Conservation (phyloP, 768 basidiomycete genomes). For the Arthromyces matolae region DNA sequence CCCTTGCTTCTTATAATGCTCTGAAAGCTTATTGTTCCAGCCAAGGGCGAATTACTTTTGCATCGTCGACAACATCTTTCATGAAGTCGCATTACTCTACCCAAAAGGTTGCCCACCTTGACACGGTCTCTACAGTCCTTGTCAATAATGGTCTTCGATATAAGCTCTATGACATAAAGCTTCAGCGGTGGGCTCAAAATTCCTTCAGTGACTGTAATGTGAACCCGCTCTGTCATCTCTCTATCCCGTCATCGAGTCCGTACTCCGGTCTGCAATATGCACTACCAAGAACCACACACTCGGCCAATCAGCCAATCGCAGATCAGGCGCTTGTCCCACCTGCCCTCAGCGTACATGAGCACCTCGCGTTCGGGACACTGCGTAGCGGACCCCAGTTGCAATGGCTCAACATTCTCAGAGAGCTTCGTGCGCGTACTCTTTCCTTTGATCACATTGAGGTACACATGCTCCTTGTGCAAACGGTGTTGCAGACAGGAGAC, state of each 20-base stretch:
- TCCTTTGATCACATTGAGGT: slow-evolving; percentile 38
- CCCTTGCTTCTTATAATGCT: slow-evolving; percentile 5
- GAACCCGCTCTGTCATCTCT: slow-evolving; percentile 23
- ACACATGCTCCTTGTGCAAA: slow-evolving; percentile 39
- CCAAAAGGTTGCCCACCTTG: slow-evolving; percentile 12
- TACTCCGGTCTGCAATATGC: slow-evolving; percentile 36
- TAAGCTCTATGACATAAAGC: slow-evolving; percentile 24
- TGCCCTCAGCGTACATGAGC: slow-evolving; percentile 43
- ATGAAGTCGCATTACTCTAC: slow-evolving; percentile 27
- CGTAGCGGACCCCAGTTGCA: slow-evolving; percentile 43
- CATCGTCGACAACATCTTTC: slow-evolving; percentile 32
- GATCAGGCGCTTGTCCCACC: slow-evolving; percentile 37
- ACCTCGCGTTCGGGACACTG: slow-evolving; percentile 39
- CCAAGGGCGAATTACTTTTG: slow-evolving; percentile 30
- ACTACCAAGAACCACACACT: slow-evolving; percentile 32
- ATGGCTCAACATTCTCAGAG: slow-evolving; percentile 48
- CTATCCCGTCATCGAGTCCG: slow-evolving; percentile 21
- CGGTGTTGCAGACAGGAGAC: slow-evolving; percentile 41
- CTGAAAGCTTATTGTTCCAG: neutral
- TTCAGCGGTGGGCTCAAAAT: slow-evolving; percentile 8
- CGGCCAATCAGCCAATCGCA: slow-evolving; percentile 41
- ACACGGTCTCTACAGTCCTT: slow-evolving; percentile 12
- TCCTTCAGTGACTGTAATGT: slow-evolving; percentile 17
- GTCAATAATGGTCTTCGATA: slow-evolving; percentile 28
- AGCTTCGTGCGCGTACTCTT: slow-evolving; percentile 36